phyloP scores from a whole-genome alignment of 345 rosid species.

The Citrus glauca region DNA sequence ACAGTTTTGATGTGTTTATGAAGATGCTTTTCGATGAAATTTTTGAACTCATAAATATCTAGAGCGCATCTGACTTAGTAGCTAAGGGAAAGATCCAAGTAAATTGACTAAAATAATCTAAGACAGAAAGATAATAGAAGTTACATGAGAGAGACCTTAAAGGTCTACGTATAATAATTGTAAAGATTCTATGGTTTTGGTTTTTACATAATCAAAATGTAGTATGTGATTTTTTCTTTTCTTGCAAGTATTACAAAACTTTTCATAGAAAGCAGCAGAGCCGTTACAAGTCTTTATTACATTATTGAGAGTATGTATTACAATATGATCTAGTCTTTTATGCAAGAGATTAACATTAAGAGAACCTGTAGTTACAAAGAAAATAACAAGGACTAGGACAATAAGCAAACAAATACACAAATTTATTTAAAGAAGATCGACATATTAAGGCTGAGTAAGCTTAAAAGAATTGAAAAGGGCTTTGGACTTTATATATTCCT shows the following conservation, averaged over 20 bases:
- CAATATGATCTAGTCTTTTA: not conserved
- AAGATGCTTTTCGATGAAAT: not conserved
- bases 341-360: not conserved
- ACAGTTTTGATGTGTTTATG: too few species aligned
- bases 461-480: too few species aligned
- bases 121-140: too few species aligned
- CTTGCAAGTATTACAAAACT: not conserved
- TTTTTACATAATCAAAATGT: not conserved
- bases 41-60: too few species aligned
- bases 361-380: too few species aligned
- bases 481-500: not conserved
- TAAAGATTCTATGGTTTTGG: not conserved
- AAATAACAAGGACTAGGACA: not conserved
- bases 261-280: not conserved
- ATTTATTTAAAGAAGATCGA: too few species aligned
- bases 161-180: not conserved
- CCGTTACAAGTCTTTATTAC: not conserved
- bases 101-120: too few species aligned
- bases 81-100: too few species aligned
- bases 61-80: too few species aligned
- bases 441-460: too few species aligned
- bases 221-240: not conserved
- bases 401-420: not conserved
- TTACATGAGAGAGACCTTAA: not conserved
- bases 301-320: not conserved